Evolutionary conservation across 306 rosid genomes (phyloP), one percentile per base, ranked within the genome.

Genomic region (Cicer cuneatum): DNA sequence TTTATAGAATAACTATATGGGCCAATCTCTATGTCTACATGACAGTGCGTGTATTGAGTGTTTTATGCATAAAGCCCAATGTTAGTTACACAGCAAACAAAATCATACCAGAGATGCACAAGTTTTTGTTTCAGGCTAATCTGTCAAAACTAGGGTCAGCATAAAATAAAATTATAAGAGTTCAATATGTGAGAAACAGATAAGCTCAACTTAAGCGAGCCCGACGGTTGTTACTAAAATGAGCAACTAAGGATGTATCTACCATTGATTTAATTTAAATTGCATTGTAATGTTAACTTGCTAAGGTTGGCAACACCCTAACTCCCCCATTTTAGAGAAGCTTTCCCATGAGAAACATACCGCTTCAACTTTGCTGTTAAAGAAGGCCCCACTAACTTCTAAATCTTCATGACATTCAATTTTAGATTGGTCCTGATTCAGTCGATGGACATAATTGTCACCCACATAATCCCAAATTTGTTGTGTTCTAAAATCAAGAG

Each of bases 391-490:
- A 81, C 83, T 33, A 78, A 87, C 85, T 77, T 92, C 95, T 68
- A 87, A 90, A 73, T 90, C 92, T 65, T 92, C 95, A 74, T 57
- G 83, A 13, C 78, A 87, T 80, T 81, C 96, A 86, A 66, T 77
- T 87, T 87, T 92, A 18, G 97, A 89, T 69, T 94, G 97, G 80
- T 94, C 86, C 81, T 92, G 96, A 84, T 92, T 94, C 85, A 90
- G 86, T 29, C 99, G 90, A 54, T 92, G 97, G 74, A 92, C 99
- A 53, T 88, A 94, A 74, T 52, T 85, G 77, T 90, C 96, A 63
- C 97, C 96, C 71, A 88, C 93, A 67, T 94, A 94, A 85, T 94
- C 97, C 97, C 98, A 94, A 80, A 94, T 94, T 89, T 90, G 96
- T 71, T 92, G 97, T 47, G 88, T 90, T 82, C 69, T 89, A 71